A percentile compares a stretch with the other conserved stretches of the same genome.
These are phyloP conservation scores for Pachysandra terminalis DNA, from an alignment of 164 flowering plant species.

Conservation along the genomic window DNA sequence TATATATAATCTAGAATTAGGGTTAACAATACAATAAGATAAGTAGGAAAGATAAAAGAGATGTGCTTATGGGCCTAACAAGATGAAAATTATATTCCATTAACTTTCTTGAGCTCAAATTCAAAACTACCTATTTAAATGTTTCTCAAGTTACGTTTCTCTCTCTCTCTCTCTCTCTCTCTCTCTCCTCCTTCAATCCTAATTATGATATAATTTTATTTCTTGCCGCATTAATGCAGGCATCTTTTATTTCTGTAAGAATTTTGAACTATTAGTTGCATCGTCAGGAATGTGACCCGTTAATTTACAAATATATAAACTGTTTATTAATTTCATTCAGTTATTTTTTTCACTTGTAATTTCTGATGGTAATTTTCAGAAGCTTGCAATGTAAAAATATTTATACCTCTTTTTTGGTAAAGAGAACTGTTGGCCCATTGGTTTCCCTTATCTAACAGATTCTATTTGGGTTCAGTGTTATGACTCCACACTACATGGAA, in stretches of 20 bases:
- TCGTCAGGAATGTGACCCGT: background rate
- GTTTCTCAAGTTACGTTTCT: too few species aligned
- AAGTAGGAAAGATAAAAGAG: too few species aligned
- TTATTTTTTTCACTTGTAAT: background rate
- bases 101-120: too few species aligned
- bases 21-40: too few species aligned
- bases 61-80: too few species aligned
- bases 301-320: background rate
- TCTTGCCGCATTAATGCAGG: background rate
- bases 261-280: background rate
- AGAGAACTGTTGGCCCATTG: background rate
- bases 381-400: background rate
- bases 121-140: too few species aligned
- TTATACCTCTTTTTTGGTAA: background rate
- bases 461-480: constrained; percentile 44
- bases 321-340: background rate
- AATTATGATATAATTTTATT: too few species aligned
- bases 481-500: constrained; percentile 86
- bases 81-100: too few species aligned
- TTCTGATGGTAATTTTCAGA: background rate
- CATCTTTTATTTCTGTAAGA: background rate
- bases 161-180: too few species aligned
- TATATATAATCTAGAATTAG: too few species aligned
- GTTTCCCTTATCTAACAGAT: background rate
- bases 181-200: too few species aligned